Base-by-base conservation (phyloP, 306 rosid species). In the Rosa persica region DNA sequence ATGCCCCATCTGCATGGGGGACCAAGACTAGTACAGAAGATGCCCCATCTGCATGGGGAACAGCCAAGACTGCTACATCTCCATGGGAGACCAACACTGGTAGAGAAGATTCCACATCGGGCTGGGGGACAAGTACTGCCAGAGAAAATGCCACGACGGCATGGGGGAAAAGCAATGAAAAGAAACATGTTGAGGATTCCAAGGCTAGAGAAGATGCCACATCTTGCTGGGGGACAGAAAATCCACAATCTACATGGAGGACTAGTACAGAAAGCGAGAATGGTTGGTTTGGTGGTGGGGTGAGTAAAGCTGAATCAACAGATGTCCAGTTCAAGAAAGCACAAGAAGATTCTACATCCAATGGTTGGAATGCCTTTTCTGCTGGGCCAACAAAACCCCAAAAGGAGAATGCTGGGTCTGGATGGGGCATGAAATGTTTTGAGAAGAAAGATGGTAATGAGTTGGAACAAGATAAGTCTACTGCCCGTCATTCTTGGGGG, bases 381-480 rank as follows among this genome's bases (percentile, higher is more conserved):
- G 15, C 68, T 38, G 39, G 40, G 64, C 34, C 30, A 55, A 48
- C 40, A 13, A 62, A 40, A 30, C 16, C 78, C 27, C 65, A 34
- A 15, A 38, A 49, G 10, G 62, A 78, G 39, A 69, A 55, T 81
- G 70, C 11, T 65, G 67, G 78, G 67, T 81, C 85, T 54, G 67
- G 80, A 27, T 74, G 81, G 85, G 76, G 70, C 17, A 30, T 30
- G 36, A 85, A 76, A 20, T 42, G 82, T 16, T 13, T 5, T 70
- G 23, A 48, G 6, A 25, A 70, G 74, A 70, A 16, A 70, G 74
- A 27, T 25, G 36, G 17, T 19, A 17, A 1, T 52, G 58, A 52
- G 57, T 51, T 51, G 57, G 57, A 51, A 51, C 57, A 19, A 16
- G 57, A 19, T 3, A 3, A 19, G 23, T 52, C 58, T 52, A 6